These are phyloP conservation scores for Corinectria fuckeliana DNA, from an alignment of 2,329 filamentous ascomycete genomes.

Conservation along the genomic window DNA sequence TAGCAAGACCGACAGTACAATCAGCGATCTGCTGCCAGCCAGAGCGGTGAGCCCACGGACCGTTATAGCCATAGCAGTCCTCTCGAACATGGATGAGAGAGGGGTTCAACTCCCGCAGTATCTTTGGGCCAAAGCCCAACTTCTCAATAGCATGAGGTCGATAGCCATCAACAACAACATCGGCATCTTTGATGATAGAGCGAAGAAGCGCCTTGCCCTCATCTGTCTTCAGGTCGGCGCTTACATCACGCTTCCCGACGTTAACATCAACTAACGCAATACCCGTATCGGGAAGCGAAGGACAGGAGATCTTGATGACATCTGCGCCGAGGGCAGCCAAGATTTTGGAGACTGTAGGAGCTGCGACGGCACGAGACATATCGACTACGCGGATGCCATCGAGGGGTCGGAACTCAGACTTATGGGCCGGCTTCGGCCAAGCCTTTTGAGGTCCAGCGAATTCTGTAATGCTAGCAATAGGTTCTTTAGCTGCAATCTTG, in stretches of 20 bases:
- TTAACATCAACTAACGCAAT: constrained; percentile 42
- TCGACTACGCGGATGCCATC: constrained; percentile 43
- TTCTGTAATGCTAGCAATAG: too few species aligned
- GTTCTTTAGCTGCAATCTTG: too few species aligned
- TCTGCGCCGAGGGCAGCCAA: constrained; percentile 43
- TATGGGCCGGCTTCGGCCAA: constrained; percentile 26
- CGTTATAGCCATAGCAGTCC: constrained; percentile 45
- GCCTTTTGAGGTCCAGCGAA: neutral
- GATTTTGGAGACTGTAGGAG: constrained; percentile 40
- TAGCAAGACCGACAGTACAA: constrained; percentile 43
- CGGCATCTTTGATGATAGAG: constrained; percentile 37
- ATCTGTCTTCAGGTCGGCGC: constrained; percentile 40
- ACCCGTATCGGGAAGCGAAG: constrained; percentile 38
- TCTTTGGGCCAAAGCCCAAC: constrained; percentile 36
- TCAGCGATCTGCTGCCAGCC: constrained; percentile 48
- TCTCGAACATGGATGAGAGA: constrained; percentile 42
- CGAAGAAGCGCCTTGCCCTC: constrained; percentile 26
- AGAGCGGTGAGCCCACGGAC: constrained; percentile 38
- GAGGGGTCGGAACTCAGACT: constrained; percentile 30
- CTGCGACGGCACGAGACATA: constrained; percentile 43
- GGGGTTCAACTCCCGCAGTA: constrained; percentile 3
- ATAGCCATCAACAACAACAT: constrained; percentile 44
- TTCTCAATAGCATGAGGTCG: constrained; percentile 39
- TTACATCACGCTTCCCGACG: constrained; percentile 41
- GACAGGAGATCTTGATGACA: constrained; percentile 42